Evolutionary conservation across 805 yeast species (phyloP), one percentile per base, ranked within the genome.

Genomic region (Candida silvatica): DNA sequence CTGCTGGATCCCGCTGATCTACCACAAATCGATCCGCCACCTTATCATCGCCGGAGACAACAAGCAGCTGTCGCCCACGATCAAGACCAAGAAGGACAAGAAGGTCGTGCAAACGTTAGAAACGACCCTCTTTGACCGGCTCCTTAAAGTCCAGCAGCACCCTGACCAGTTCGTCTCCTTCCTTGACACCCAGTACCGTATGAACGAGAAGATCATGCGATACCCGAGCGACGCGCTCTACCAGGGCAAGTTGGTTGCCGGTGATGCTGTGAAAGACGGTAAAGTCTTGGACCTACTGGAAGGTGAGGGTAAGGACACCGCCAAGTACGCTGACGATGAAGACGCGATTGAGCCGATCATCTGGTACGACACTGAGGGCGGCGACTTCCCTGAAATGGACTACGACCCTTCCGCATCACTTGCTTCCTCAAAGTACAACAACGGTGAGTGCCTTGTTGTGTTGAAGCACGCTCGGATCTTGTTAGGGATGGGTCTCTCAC

Each of bases 321-420:
- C 26, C 12, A 36, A 40, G 4, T 16, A 17, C 20, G 61, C 61
- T 5, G 54, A 53, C 3, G 67, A 64, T 31, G 87, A 40, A 8
- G 77, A 72, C 7, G 74, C 90, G 0, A 54, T 52, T 1, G 61
- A 63, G 1, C 73, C 79, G 2, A 51, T 80, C 0, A 61, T 86
- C 2, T 88, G 96, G 95, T 78, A 80, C 44, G 97, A 92, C 48
- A 92, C 97, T 0, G 92, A 86, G 58, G 95, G 95, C 14, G 95
- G 86, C 6, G 82, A 79, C 25, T 87, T 67, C 48, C 75, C 73
- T 0, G 97, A 88, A 50, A 61, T 63, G 37, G 64, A 67, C 14
- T 66, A 62, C 11, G 56, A 56, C 4, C 59, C 56, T 2, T 42
- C 35, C 24, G 48, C 50, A 24, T 34, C 27, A 12, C 27, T 31